Conservation (phyloP, 306 rosid genomes). For the Cicer judaicum region DNA sequence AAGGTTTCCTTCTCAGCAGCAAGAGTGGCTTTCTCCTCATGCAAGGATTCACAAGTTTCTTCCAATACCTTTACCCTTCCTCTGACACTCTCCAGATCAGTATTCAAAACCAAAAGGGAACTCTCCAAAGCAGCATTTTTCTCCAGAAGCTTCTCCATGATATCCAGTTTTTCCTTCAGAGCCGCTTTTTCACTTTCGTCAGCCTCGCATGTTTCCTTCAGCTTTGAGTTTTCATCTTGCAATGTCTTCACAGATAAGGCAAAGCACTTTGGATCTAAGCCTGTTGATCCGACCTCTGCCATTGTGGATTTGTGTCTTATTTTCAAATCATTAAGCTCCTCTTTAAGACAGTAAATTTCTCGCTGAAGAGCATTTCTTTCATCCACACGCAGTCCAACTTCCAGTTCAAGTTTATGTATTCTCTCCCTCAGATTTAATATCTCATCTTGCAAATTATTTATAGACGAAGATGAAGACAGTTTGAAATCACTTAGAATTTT, state of each 20-base stretch:
- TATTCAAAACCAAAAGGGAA: constrained; percentile 71
- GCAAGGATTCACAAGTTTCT: constrained; percentile 67
- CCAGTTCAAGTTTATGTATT: constrained; percentile 72
- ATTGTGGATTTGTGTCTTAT: constrained; percentile 59
- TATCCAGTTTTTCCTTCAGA: constrained; percentile 71
- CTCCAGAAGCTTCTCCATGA: constrained; percentile 72
- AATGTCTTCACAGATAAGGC: constrained; percentile 72
- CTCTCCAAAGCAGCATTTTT: constrained; percentile 77
- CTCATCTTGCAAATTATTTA: constrained; percentile 71
- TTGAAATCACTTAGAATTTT: constrained; percentile 64
- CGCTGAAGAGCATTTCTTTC: constrained; percentile 92
- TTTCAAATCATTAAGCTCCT: constrained; percentile 66
- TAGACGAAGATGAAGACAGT: constrained; percentile 69
- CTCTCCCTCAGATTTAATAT: constrained; percentile 71
- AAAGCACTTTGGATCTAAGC: constrained; percentile 64
- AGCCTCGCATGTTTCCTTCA: constrained; percentile 61
- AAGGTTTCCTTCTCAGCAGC: constrained; percentile 69
- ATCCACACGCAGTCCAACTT: constrained; percentile 68
- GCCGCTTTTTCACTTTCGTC: constrained; percentile 60
- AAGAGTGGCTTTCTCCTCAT: constrained; percentile 69
- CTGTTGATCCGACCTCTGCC: constrained; percentile 75
- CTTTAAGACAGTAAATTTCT: constrained; percentile 83
- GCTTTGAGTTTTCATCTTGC: constrained; percentile 71
- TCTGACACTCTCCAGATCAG: constrained; percentile 66
- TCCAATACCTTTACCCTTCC: constrained; percentile 66